Percentiles rank a stretch among this genome's conserved stretches.
Evolutionary conservation across 352 stramenopile genomes (phyloP).

Genomic region (Phytophthora pistaciae): DNA sequence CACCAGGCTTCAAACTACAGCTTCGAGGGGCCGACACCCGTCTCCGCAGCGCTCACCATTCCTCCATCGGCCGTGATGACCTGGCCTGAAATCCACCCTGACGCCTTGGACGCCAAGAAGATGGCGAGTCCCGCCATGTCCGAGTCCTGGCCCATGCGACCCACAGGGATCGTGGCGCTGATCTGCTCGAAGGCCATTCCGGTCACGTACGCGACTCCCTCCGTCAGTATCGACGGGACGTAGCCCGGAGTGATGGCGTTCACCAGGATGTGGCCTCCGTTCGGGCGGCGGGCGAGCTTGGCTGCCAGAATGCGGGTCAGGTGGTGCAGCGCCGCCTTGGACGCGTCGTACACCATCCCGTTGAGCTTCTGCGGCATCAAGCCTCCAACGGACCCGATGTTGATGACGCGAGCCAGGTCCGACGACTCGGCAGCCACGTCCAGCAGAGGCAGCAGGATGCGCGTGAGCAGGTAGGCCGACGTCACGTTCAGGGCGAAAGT

Average conservation of each 20-base stretch:
- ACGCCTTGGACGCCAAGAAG: constrained; percentile 91
- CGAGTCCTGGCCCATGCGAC: constrained; percentile 80
- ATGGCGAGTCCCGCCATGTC: constrained; percentile 96
- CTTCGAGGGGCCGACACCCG: constrained; percentile 45
- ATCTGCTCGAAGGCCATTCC: constrained; percentile 19
- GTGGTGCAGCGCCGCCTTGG: constrained; percentile 94
- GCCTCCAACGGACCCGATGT: constrained; percentile 71
- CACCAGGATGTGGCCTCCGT: constrained; percentile 84
- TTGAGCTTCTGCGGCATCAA: constrained; percentile 85
- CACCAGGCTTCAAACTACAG: neutral
- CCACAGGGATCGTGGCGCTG: constrained; percentile 71
- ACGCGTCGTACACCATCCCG: constrained; percentile 93
- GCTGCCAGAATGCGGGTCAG: constrained; percentile 91
- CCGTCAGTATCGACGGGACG: constrained; percentile 91
- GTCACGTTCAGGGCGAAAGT: constrained; percentile 95
- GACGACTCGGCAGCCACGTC: constrained; percentile 60
- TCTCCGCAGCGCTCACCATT: constrained; percentile 55
- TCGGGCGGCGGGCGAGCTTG: constrained; percentile 80
- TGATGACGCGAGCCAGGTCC: constrained; percentile 71
- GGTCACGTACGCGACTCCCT: constrained; percentile 69
- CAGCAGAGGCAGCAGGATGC: constrained; percentile 90
- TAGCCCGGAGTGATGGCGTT: constrained; percentile 94
- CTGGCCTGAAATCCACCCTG: constrained; percentile 92
- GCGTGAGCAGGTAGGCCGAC: constrained; percentile 93
- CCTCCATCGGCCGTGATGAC: constrained; percentile 94